A percentile compares a stretch with the other conserved stretches of the same genome.
Conservation (phyloP, 495 filamentous ascomycete species). For the Letharia columbiana region DNA sequence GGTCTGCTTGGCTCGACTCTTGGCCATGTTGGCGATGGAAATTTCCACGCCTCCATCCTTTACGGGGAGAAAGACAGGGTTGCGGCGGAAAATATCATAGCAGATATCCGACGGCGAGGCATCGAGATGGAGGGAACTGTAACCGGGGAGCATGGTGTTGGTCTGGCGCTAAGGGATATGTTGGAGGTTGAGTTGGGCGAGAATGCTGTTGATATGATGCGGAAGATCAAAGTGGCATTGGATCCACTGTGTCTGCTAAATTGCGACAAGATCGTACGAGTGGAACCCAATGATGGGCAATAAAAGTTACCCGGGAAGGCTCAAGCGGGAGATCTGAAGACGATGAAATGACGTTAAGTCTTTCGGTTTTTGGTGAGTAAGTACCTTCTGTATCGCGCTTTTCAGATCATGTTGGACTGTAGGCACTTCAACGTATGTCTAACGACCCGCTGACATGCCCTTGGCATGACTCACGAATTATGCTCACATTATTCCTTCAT, state of each 20-base stretch:
- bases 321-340: neutral
- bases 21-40: constrained; percentile 58
- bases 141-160: constrained; percentile 57
- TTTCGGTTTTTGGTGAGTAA: neutral
- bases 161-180: constrained; percentile 54
- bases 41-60: constrained; percentile 42
- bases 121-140: constrained; percentile 58
- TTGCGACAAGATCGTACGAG: constrained; percentile 57
- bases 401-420: neutral
- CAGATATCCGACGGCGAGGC: constrained; percentile 53
- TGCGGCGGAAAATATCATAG: constrained; percentile 44
- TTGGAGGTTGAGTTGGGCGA: constrained; percentile 48
- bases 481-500: neutral
- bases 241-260: constrained; percentile 59
- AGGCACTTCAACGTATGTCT: neutral
- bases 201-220: constrained; percentile 53
- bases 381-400: neutral
- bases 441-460: neutral
- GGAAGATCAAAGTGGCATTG: constrained; percentile 52
- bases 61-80: constrained; percentile 48
- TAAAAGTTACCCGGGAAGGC: neutral
- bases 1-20: constrained; percentile 52
- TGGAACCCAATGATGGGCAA: constrained; percentile 23
- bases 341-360: neutral
- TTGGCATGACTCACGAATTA: neutral